Evolutionary conservation across 352 stramenopile species (phyloP).

Genomic region (Phytophthora sp.): DNA sequence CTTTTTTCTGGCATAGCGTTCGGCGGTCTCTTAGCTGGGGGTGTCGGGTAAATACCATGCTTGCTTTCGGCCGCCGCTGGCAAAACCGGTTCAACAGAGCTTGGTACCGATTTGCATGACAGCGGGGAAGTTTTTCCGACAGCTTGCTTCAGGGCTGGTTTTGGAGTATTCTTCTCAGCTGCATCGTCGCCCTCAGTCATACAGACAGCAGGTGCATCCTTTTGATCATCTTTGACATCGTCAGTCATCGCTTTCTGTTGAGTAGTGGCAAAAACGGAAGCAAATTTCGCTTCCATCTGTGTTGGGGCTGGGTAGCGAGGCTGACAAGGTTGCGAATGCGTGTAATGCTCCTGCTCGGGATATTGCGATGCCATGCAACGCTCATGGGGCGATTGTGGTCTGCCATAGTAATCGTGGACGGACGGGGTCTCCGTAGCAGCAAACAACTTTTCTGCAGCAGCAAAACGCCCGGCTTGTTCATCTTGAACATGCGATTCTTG

Average conservation of each 20-base stretch:
- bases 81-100: background rate
- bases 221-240: background rate
- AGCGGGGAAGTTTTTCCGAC: background rate
- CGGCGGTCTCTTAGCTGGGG: slow-evolving; percentile 1
- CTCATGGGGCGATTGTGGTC: slow-evolving; percentile 20
- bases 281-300: slow-evolving; percentile 34
- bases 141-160: background rate
- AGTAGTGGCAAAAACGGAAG: slow-evolving; percentile 12
- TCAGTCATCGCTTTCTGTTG: background rate
- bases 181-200: background rate
- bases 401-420: slow-evolving; percentile 17
- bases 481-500: slow-evolving; percentile 11
- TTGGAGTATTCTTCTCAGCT: background rate
- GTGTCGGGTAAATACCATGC: background rate
- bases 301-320: slow-evolving; percentile 30
- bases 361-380: slow-evolving; percentile 12
- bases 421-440: slow-evolving; percentile 13
- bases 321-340: slow-evolving; percentile 3
- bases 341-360: slow-evolving; percentile 10
- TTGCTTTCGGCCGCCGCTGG: background rate
- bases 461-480: slow-evolving; percentile 32
- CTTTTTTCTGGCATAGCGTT: background rate
- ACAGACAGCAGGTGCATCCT: background rate
- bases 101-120: background rate
- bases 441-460: slow-evolving; percentile 42